Evolutionary conservation across 2,329 filamentous ascomycete species (phyloP).

Genomic region (Penicillium sp.): DNA sequence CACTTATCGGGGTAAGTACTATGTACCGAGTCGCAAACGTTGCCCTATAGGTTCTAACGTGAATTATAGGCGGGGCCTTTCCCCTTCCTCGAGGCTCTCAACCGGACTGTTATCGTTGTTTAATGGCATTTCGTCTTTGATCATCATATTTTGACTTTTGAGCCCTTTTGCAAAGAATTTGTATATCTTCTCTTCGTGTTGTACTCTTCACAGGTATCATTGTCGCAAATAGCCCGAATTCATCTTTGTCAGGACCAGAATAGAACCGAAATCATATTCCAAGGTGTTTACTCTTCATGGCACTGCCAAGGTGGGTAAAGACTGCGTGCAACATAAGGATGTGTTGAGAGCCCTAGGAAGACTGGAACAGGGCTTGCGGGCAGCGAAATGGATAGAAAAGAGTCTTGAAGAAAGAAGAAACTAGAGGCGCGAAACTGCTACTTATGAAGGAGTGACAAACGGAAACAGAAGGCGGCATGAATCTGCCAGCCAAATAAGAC

Average conservation of each 20-base stretch:
- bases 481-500: too few species aligned
- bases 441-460: too few species aligned
- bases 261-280: background rate
- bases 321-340: too few species aligned
- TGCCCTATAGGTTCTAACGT: slow-evolving; percentile 1
- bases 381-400: too few species aligned
- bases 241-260: background rate
- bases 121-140: slow-evolving; percentile 5
- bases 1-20: slow-evolving; percentile 30
- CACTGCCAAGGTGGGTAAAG: too few species aligned
- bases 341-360: too few species aligned
- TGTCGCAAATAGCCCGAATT: background rate
- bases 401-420: too few species aligned
- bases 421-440: too few species aligned
- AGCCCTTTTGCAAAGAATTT: background rate
- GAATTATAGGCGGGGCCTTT: slow-evolving; percentile 18
- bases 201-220: background rate
- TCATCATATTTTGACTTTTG: background rate
- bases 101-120: slow-evolving; percentile 22
- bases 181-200: background rate
- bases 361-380: too few species aligned
- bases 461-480: too few species aligned
- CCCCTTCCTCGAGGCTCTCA: slow-evolving; percentile 24
- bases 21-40: background rate
- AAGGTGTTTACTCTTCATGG: too few species aligned